A percentile compares a stretch with the other conserved stretches of the same genome.
Conservation (phyloP, 441 rosid genomes). For the Raphanus hybrid region DNA sequence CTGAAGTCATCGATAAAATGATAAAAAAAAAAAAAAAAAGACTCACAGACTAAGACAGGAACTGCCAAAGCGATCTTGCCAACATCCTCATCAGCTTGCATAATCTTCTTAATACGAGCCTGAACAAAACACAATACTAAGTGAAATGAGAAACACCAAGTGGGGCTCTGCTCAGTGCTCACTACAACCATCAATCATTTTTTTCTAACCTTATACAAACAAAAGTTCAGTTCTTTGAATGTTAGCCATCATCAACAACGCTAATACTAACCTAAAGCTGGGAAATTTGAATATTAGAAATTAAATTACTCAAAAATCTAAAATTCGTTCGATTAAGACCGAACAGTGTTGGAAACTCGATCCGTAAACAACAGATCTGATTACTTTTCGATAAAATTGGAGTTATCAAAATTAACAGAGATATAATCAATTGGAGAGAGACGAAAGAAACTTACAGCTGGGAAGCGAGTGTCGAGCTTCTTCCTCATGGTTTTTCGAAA, state of each 20-base stretch:
- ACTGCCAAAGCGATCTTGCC: conserved; percentile 95
- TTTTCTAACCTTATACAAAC: no score
- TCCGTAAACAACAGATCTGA: not conserved
- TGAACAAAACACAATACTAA: no score
- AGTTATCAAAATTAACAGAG: not conserved
- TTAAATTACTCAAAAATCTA: not conserved
- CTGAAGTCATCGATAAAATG: not conserved
- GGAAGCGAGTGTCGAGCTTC: conserved; percentile 52
- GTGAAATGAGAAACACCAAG: no score
- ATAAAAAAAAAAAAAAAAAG: not conserved
- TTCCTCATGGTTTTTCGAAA: conserved; percentile 39
- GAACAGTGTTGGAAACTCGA: conserved; percentile 11
- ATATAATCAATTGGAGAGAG: conserved; percentile 36
- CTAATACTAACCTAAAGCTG: not conserved
- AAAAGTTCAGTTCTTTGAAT: not conserved
- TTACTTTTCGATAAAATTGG: not conserved
- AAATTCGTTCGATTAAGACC: not conserved
- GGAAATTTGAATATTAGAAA: not conserved
- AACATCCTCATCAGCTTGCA: conserved; percentile 98
- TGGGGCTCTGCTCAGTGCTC: no score
- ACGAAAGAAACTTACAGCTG: conserved; percentile 34
- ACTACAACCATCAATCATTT: no score
- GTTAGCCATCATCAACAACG: not conserved
- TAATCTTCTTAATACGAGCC: conserved; percentile 96
- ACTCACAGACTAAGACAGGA: conserved; percentile 96